Evolutionary conservation across 2,329 filamentous ascomycete genomes (phyloP), one percentile per base, ranked within the genome.

Genomic region (Monosporascus cannonballus): DNA sequence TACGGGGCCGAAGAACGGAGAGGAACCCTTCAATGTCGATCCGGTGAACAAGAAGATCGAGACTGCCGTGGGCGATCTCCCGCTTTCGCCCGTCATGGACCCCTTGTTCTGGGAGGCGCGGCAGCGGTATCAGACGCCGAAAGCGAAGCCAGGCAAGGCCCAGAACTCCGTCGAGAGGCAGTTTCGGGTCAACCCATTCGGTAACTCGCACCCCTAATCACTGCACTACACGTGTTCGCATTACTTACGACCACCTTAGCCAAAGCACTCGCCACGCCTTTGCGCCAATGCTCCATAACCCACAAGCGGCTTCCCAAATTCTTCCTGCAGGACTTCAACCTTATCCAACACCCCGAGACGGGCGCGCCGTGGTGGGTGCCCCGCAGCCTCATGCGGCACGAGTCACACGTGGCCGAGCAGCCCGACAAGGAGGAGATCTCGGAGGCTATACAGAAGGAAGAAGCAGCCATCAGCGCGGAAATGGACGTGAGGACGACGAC

Each of bases 121-220:
- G 52, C 65, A 71, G 39, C 71, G 73, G 15, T 77, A 70, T 55
- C 74, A 67, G 44, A 70, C 70, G 44, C 63, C 64, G 0, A 75
- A 74, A 53, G 61, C 65, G 0, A 69, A 70, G 53, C 37, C 63
- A 45, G 65, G 68, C 53, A 52, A 67, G 20, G 63, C 65, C 6
- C 59, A 67, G 22, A 67, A 72, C 25, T 70, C 71, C 2, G 80
- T 89, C 54, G 81, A 85, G 61, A 74, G 73, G 52, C 77, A 80
- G 54, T 70, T 90, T 2, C 72, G 71, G 30, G 74, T 75, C 38
- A 91, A 88, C 58, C 75, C 84, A 2, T 90, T 81, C 59, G 87
- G 85, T 87, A 71, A 30, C 71, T 50, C 37, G 22, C 30, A 6
- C 27, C 14, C 7, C 15, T 14, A 25, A n/a, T 6, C 9, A 6